Base-by-base conservation (phyloP, 805 yeast species). In the Lipomyces orientalis region DNA sequence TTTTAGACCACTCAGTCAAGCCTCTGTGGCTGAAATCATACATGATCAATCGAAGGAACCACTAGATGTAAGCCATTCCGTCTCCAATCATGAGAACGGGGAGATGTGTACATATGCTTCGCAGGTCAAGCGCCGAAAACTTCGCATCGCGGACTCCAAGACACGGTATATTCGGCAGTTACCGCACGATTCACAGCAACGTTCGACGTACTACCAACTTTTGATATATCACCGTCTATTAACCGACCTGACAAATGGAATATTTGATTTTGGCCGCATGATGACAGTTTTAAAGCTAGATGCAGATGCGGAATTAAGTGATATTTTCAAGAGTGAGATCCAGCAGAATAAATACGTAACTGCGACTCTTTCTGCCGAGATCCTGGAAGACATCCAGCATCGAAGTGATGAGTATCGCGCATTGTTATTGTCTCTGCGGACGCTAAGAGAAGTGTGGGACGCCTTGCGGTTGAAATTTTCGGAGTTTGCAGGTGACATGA, bases 111-210 rank as follows among this genome's bases (percentile, higher is more conserved):
- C 7, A 14, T 19, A 49, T 55, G 35, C 65, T 33, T 8, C 19
- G 4, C 22, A 35, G 10, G 35, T 14, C 9, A 51, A 8, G 6
- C 54, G 33, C 34, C 71, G 68, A 43, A 43, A 43, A 29, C 56
- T 70, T 19, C 61, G 70, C 5, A 61, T 71, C 5, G 39, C 66
- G 1, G 73, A 71, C 61, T 57, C 54, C 39, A 71, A 71, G 49
- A 71, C 74, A 3, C 61, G 73, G 4, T 12, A 12, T 7, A 43
- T 22, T 19, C 54, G 62, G 31, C 25, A 54, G 3, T 62, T 70
- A 10, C 70, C 70, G 10, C 19, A 34, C 16, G 63, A 60, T 25
- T 60, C 74, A 1, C 74, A 71, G 54, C 66, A 58, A 22, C 43
- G 56, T 9, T 58, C 74, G 4, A 57, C 67, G 2, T 62, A 65